These are phyloP conservation scores for Mortierella claussenii DNA, from an alignment of 192 early-diverging fungal species.

Conservation along the genomic window DNA sequence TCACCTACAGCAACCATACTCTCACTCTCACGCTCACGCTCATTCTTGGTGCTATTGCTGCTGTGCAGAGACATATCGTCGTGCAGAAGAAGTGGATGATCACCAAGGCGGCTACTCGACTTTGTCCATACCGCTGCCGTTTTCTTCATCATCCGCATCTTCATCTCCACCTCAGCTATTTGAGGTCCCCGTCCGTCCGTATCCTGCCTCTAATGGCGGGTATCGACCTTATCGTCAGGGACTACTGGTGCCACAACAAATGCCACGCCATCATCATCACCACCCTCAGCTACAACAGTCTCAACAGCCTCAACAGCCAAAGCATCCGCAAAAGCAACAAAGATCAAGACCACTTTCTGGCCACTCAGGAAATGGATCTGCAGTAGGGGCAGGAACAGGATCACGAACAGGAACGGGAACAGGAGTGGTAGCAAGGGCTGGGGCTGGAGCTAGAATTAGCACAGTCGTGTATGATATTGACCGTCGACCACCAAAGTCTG, in stretches of 20 bases:
- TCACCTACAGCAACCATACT: no score
- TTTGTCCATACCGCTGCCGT: no score
- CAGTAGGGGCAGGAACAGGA: neutral
- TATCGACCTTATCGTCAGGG: slow-evolving; percentile 30
- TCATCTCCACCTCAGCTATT: neutral
- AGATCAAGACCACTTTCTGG: neutral
- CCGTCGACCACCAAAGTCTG: slow-evolving; percentile 36
- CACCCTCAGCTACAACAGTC: slow-evolving; percentile 6
- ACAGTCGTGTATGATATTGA: slow-evolving; percentile 35
- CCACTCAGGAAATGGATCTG: neutral
- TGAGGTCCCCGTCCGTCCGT: slow-evolving; percentile 10
- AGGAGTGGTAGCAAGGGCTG: neutral
- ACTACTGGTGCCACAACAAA: slow-evolving; percentile 6
- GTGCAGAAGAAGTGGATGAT: no score
- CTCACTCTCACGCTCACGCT: no score
- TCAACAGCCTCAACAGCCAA: neutral
- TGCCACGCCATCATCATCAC: slow-evolving; percentile 11
- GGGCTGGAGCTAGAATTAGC: neutral
- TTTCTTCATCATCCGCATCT: no score
- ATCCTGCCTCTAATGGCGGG: slow-evolving; percentile 31
- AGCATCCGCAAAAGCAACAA: neutral
- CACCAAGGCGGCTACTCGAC: no score
- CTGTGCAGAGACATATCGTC: neutral
- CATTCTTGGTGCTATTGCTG: no score
- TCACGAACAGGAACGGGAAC: neutral